Conservation (phyloP, 805 yeast genomes). For the Nematodospora valgi region DNA sequence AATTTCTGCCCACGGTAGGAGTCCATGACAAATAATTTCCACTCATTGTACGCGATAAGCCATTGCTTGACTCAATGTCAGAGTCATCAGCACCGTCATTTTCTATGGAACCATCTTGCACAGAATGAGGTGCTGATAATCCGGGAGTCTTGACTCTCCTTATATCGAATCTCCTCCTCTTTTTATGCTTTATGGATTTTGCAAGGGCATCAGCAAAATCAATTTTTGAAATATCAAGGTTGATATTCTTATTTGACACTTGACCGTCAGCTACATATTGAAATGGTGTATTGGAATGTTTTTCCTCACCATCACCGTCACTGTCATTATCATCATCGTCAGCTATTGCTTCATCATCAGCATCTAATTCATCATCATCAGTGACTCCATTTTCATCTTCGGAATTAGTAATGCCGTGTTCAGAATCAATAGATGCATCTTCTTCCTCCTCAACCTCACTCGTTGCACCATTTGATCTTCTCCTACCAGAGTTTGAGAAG, state of each 20-base stretch:
- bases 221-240: slow-evolving; percentile 1
- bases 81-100: slow-evolving; percentile 13
- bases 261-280: slow-evolving; percentile 5
- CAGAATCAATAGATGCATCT: slow-evolving; percentile 20
- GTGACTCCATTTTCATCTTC: slow-evolving; percentile 6
- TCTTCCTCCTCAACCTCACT: slow-evolving; percentile 7
- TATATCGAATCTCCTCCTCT: slow-evolving; percentile 3
- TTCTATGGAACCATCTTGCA: slow-evolving; percentile 4
- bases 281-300: slow-evolving; percentile 45
- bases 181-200: neutral
- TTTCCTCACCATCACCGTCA: slow-evolving; percentile 16
- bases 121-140: slow-evolving; percentile 4
- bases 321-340: slow-evolving; percentile 15
- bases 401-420: slow-evolving; percentile 10
- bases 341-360: slow-evolving; percentile 15
- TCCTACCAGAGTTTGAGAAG: slow-evolving; percentile 17
- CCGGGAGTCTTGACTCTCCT: slow-evolving; percentile 8
- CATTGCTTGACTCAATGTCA: slow-evolving; percentile 7
- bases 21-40: slow-evolving; percentile 80
- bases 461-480: slow-evolving; percentile 3
- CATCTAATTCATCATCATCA: slow-evolving; percentile 10
- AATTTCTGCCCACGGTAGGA: slow-evolving; percentile 91
- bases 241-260: too few species aligned
- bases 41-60: slow-evolving; percentile 33
- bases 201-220: slow-evolving; percentile 1